Evolutionary conservation across 2,329 filamentous ascomycete species (phyloP).

Genomic region (Tolypocladium tundrense): DNA sequence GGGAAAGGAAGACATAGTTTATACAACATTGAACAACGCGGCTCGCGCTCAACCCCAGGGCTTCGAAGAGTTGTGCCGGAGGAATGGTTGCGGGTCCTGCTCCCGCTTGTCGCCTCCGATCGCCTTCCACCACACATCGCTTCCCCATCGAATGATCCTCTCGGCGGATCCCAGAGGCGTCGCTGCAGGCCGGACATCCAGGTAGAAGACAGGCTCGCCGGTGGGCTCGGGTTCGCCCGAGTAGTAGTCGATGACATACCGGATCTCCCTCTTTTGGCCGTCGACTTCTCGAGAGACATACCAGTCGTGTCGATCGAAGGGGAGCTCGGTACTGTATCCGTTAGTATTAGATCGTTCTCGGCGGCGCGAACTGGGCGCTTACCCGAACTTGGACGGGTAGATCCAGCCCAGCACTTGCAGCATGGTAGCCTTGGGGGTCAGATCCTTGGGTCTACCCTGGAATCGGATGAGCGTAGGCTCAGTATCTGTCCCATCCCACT

Average conservation of each 20-base stretch:
- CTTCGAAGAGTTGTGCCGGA: constrained; percentile 15
- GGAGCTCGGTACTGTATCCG: constrained; percentile 57
- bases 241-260: constrained; percentile 98
- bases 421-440: constrained; percentile 85
- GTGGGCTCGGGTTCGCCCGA: constrained; percentile 69
- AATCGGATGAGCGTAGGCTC: constrained; percentile 75
- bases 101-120: constrained; percentile 59
- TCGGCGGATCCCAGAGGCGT: constrained; percentile 73
- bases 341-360: background rate
- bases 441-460: constrained; percentile 77
- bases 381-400: constrained; percentile 73
- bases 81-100: constrained; percentile 24
- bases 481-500: constrained; percentile 41
- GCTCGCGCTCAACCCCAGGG: constrained; percentile 5
- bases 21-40: background rate
- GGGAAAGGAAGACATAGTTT: constrained; percentile 4
- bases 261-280: constrained; percentile 63
- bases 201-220: constrained; percentile 88
- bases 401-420: constrained; percentile 68
- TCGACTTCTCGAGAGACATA: constrained; percentile 67
- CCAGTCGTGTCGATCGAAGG: constrained; percentile 97
- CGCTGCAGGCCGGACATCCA: constrained; percentile 86
- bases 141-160: constrained; percentile 77
- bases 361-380: constrained; percentile 19
- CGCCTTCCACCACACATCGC: constrained; percentile 88